Conservation (phyloP, 257 asterid species). For the Nicotiana obtusifolia region DNA sequence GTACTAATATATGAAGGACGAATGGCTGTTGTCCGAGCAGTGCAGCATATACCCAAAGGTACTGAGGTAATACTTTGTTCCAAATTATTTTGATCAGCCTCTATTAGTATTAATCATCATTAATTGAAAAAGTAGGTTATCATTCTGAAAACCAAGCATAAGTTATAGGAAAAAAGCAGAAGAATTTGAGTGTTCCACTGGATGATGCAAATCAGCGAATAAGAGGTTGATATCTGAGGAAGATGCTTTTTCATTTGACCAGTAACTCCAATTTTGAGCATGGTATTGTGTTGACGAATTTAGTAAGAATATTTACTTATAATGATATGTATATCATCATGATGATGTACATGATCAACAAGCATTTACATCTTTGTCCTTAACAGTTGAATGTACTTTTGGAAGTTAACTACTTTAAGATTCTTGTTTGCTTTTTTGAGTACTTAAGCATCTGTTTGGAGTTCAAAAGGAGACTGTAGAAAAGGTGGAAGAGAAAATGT, state of each 20-base stretch:
- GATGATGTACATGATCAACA: not conserved
- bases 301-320: not conserved
- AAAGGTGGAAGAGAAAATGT: not conserved
- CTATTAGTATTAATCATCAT: not conserved
- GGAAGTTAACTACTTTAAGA: not conserved
- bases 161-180: too few species aligned
- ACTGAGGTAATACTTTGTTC: conserved; percentile 62
- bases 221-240: not conserved
- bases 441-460: not conserved
- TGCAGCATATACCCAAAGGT: conserved; percentile 67
- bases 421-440: not conserved
- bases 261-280: not conserved
- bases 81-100: not conserved
- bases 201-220: not conserved
- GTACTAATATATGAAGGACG: conserved; percentile 79
- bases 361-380: not conserved
- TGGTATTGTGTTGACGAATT: not conserved
- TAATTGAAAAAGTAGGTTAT: not conserved
- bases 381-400: not conserved
- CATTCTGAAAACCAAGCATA: not conserved
- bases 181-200: too few species aligned
- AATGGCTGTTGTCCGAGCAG: conserved; percentile 72
- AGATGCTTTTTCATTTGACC: not conserved
- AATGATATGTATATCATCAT: not conserved
- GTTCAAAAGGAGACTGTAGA: not conserved